Evolutionary conservation across 177 flowering plant genomes (phyloP).

Genomic region (Telopea speciosissima): DNA sequence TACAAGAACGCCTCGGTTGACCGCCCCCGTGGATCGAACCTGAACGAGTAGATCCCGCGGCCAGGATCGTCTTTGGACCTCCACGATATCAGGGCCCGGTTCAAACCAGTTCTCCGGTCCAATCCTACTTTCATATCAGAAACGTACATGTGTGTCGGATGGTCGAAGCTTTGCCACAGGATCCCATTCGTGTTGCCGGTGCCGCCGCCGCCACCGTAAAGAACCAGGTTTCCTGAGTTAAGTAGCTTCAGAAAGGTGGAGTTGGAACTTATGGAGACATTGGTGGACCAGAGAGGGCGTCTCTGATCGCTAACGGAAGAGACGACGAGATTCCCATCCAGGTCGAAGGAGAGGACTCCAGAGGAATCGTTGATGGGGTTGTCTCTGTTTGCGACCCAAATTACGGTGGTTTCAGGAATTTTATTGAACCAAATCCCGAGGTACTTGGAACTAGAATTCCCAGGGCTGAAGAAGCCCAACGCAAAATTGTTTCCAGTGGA

Average conservation of each 20-base stretch:
- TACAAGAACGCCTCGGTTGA: constrained; percentile 19
- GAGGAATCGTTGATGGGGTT: constrained; percentile 21
- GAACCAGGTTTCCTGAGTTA: constrained; percentile 33
- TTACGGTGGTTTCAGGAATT: not conserved
- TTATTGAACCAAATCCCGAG: constrained; percentile 14
- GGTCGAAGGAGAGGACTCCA: constrained; percentile 16
- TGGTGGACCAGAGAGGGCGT: constrained; percentile 27
- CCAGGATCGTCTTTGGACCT: constrained; percentile 24
- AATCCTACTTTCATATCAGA: no score
- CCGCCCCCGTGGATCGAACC: constrained; percentile 12
- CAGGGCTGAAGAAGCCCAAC: constrained; percentile 14
- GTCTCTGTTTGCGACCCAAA: constrained; percentile 23
- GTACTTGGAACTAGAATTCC: not conserved
- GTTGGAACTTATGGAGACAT: constrained; percentile 6
- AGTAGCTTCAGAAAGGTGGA: constrained; percentile 15
- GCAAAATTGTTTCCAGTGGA: constrained; percentile 1
- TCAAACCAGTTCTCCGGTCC: no score
- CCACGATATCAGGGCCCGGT: constrained; percentile 32
- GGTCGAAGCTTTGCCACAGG: no score
- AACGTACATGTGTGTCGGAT: no score
- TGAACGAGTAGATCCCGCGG: constrained; percentile 16
- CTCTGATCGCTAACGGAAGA: not conserved
- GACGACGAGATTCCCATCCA: constrained; percentile 18
- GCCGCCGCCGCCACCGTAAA: not conserved
- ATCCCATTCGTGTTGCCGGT: not conserved